phyloP scores from a whole-genome alignment of 768 basidiomycete species.

The Leccinum variicolor region DNA sequence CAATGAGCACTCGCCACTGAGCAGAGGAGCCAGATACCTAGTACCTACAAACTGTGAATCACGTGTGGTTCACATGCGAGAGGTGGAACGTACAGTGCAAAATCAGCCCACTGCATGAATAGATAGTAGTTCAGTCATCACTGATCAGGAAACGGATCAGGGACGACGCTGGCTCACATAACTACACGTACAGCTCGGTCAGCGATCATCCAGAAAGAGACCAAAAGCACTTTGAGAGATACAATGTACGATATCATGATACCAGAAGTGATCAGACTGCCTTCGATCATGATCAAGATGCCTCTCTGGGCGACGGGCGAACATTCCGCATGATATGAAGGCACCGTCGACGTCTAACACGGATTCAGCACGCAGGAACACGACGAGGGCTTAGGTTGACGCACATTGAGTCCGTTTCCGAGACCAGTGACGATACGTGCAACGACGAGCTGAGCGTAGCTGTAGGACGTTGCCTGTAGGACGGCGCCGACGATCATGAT shows the following conservation, averaged over 20 bases:
- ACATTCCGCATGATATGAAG: slow-evolving; percentile 58
- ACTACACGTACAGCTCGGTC: slow-evolving; percentile 4
- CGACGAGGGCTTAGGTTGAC: slow-evolving; percentile 4
- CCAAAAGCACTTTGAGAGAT: neutral
- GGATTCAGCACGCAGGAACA: neutral
- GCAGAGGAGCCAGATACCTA: slow-evolving; percentile 49
- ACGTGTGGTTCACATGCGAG: neutral
- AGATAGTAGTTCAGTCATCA: neutral
- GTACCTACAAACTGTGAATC: slow-evolving; percentile 35
- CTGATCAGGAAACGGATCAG: neutral
- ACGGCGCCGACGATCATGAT: slow-evolving; percentile 53
- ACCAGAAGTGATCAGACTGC: slow-evolving; percentile 60
- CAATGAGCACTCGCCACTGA: slow-evolving; percentile 63
- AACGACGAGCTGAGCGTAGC: slow-evolving; percentile 59
- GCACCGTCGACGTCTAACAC: slow-evolving; percentile 48
- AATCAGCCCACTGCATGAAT: slow-evolving; percentile 53
- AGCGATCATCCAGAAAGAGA: neutral
- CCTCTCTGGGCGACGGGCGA: slow-evolving; percentile 58
- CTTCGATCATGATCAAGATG: slow-evolving; percentile 63
- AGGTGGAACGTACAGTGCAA: slow-evolving; percentile 45
- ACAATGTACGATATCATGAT: slow-evolving; percentile 56
- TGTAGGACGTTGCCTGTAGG: slow-evolving; percentile 53
- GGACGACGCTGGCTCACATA: slow-evolving; percentile 17
- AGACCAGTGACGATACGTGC: slow-evolving; percentile 59
- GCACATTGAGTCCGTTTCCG: slow-evolving; percentile 62